Base-by-base conservation (phyloP, 2,329 filamentous ascomycete species). In the Colletotrichum tanaceti region DNA sequence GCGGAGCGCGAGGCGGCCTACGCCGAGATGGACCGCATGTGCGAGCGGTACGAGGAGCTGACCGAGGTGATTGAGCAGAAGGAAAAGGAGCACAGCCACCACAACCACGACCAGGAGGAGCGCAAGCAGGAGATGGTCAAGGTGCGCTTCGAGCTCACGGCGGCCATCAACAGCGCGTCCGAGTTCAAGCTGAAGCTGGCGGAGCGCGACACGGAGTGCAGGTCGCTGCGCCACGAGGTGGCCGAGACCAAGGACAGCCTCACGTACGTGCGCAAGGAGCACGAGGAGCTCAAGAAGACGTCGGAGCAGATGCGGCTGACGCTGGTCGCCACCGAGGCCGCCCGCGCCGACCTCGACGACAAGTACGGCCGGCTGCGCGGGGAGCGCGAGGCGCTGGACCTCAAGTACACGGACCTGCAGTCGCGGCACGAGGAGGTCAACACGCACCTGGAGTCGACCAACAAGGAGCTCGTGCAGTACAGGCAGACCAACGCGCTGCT, bases 21-120 rank as follows among this genome's bases (percentile, higher is more conserved):
- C 39, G 41, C 61, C 4, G 61, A 68, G 53, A 64, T 68, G 65
- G 47, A 65, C 47, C 54, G 53, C 24, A 64, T 68, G 65, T 32
- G 39, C 11, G 53, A 68, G 54, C 61, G 61, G 14, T 47, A 64
- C 39, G 61, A 68, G 24, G 60, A 64, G 47, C 46, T 65, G 14
- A 44, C 60, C 39, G 65, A 68, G 35, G 16, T 58, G 35, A 55
- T 68, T 11, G 65, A 68, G 53, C 47, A 47, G 39, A 58, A 65
- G 39, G 61, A 68, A 5, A 68, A 32, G 35, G 65, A 68, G 54
- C 60, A 65, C 43, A 41, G 46, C 5, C 60, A 64, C 28, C 38
- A 64, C 53, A 53, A 58, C 39, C 60, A 67, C 18, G 53, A 58
- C 44, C 60, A 58, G 11, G 65, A 64, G 47, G 65, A 63, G 44